A percentile compares a stretch with the other conserved stretches of the same genome.
These are phyloP conservation scores for Camelina sativa DNA, from an alignment of 345 rosid genomes.

Conservation along the genomic window DNA sequence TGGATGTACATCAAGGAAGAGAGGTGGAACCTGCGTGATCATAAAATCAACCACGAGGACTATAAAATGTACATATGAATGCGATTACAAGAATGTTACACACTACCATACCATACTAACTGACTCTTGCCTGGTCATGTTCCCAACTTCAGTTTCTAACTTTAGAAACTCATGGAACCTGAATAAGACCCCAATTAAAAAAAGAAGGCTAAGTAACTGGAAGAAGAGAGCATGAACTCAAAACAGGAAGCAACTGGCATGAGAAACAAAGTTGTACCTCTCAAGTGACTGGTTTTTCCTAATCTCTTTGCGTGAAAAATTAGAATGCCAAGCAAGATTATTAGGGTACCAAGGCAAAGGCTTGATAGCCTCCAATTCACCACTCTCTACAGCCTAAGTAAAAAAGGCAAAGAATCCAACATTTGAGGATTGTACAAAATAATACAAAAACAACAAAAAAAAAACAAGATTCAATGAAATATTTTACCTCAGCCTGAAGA, in stretches of 20 bases:
- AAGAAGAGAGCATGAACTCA: background rate
- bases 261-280: slow-evolving; percentile 54
- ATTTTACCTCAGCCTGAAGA: slow-evolving; percentile 70
- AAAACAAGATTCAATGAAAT: slow-evolving; percentile 1
- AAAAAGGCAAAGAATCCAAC: background rate
- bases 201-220: background rate
- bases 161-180: slow-evolving; percentile 96
- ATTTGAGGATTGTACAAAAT: background rate
- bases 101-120: slow-evolving; percentile 86
- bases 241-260: slow-evolving; percentile 3
- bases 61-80: background rate
- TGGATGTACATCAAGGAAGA: slow-evolving; percentile 82
- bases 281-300: slow-evolving; percentile 89
- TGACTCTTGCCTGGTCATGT: slow-evolving; percentile 95
- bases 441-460: slow-evolving; percentile 28
- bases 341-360: slow-evolving; percentile 94
- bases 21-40: slow-evolving; percentile 79
- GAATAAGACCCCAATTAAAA: slow-evolving; percentile 13
- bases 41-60: slow-evolving; percentile 26
- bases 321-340: slow-evolving; percentile 93
- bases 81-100: slow-evolving; percentile 8
- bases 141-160: slow-evolving; percentile 94
- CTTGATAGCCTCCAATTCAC: slow-evolving; percentile 75
- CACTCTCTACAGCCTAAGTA: slow-evolving; percentile 62
- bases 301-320: slow-evolving; percentile 89